phyloP scores from a whole-genome alignment of 2,329 filamentous ascomycete species.

The Calycina marina region DNA sequence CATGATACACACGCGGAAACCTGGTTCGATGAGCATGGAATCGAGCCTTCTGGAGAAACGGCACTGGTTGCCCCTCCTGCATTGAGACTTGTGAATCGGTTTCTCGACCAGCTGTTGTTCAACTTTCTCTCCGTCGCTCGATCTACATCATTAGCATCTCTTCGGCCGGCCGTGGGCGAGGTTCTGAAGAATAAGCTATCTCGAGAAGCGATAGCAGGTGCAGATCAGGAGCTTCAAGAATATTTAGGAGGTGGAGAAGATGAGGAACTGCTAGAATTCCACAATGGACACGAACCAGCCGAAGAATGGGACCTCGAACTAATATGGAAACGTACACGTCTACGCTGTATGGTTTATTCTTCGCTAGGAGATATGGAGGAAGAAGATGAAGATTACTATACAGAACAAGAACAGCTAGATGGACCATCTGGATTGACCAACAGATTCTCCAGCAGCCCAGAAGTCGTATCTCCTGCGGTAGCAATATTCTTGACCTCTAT shows the following conservation, averaged over 20 bases:
- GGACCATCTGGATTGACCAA: slow-evolving; percentile 41
- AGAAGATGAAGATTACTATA: slow-evolving; percentile 84
- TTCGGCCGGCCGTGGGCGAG: slow-evolving; percentile 72
- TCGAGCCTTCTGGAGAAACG: slow-evolving; percentile 50
- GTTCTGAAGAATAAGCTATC: slow-evolving; percentile 83
- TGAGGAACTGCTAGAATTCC: slow-evolving; percentile 49
- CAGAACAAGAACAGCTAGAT: slow-evolving; percentile 61
- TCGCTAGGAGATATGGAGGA: slow-evolving; percentile 94
- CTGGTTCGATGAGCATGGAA: slow-evolving; percentile 54
- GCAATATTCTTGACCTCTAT: slow-evolving; percentile 95
- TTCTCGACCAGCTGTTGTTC: slow-evolving; percentile 86
- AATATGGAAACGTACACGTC: slow-evolving; percentile 82
- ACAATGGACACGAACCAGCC: slow-evolving; percentile 32
- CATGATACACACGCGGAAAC: slow-evolving; percentile 60
- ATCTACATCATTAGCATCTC: slow-evolving; percentile 58
- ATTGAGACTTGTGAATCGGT: slow-evolving; percentile 70
- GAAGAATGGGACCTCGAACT: slow-evolving; percentile 78
- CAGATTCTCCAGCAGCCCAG: slow-evolving; percentile 37
- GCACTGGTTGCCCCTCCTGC: slow-evolving; percentile 61
- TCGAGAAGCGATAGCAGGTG: slow-evolving; percentile 66
- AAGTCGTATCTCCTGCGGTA: slow-evolving; percentile 72
- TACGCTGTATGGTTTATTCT: slow-evolving; percentile 97
- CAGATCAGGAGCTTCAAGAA: slow-evolving; percentile 76
- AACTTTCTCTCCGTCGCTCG: slow-evolving; percentile 71
- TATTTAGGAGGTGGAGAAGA: slow-evolving; percentile 70